phyloP scores from a whole-genome alignment of 2,329 filamentous ascomycete species.

The Elsinoe necatrix region DNA sequence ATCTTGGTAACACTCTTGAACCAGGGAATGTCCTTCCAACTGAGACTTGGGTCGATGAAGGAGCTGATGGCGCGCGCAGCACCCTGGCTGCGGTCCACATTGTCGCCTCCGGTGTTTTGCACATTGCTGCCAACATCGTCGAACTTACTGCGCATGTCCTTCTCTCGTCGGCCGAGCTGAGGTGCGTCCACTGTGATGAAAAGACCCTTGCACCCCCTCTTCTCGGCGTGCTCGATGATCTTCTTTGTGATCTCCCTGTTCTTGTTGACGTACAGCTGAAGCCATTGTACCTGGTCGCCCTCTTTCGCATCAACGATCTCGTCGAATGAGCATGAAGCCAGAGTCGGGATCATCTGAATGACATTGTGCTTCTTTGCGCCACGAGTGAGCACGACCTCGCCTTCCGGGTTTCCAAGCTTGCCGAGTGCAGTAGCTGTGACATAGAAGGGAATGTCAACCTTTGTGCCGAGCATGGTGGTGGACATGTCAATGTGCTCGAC shows the following conservation, averaged over 20 bases:
- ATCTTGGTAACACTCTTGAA: constrained; percentile 83
- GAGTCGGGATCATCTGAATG: constrained; percentile 96
- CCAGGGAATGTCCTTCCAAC: constrained; percentile 83
- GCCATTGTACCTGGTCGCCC: constrained; percentile 83
- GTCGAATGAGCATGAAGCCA: constrained; percentile 95
- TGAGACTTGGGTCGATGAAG: constrained; percentile 92
- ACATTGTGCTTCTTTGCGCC: constrained; percentile 80
- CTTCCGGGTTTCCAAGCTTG: constrained; percentile 88
- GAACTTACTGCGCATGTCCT: constrained; percentile 87
- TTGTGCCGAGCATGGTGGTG: constrained; percentile 89
- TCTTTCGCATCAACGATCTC: constrained; percentile 82
- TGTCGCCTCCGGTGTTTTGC: constrained; percentile 57
- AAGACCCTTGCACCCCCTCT: constrained; percentile 82
- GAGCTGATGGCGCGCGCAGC: constrained; percentile 89
- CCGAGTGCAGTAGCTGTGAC: constrained; percentile 92
- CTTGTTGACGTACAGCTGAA: constrained; percentile 97
- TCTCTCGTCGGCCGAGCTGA: constrained; percentile 87
- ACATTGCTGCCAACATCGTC: constrained; percentile 70
- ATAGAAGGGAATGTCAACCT: constrained; percentile 82
- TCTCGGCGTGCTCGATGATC: constrained; percentile 87
- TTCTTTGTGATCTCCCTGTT: constrained; percentile 81
- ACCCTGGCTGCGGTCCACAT: constrained; percentile 80
- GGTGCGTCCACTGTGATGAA: constrained; percentile 99
- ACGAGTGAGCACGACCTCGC: constrained; percentile 82
- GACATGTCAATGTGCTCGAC: constrained; percentile 79